These are phyloP conservation scores for Neurospora terricola DNA, from an alignment of 495 filamentous ascomycete species.

Conservation along the genomic window DNA sequence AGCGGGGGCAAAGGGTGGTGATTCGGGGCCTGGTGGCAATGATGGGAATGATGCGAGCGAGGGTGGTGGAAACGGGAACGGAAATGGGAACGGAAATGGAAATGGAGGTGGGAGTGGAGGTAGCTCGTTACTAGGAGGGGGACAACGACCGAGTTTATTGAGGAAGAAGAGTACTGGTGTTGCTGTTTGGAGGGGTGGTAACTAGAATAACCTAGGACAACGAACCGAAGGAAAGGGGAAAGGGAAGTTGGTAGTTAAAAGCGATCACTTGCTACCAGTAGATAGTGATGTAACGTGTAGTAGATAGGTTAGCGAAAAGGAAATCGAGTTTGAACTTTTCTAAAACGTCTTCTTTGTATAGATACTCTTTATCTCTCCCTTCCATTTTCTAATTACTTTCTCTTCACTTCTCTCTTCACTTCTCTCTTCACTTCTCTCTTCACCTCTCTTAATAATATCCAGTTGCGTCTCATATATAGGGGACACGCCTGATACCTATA, in stretches of 20 bases:
- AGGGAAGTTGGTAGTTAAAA: not conserved
- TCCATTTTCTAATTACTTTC: not conserved
- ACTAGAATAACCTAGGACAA: not conserved
- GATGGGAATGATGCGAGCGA: no score
- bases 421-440: not conserved
- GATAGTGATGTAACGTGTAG: not conserved
- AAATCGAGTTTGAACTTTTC: not conserved
- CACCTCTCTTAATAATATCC: not conserved
- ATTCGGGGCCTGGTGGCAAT: not conserved
- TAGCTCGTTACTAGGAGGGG: not conserved
- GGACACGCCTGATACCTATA: no score
- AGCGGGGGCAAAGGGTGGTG: not conserved
- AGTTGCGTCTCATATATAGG: not conserved
- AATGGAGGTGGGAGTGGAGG: not conserved
- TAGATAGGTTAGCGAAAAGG: not conserved
- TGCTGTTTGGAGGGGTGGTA: not conserved
- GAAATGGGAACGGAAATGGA: not conserved
- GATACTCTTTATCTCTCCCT: not conserved
- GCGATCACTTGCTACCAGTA: not conserved
- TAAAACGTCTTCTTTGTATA: no score
- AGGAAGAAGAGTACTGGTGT: not conserved
- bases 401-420: not conserved
- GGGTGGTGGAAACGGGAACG: no score
- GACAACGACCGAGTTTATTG: not conserved
- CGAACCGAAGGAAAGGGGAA: not conserved